Evolutionary conservation across 306 rosid genomes (phyloP), one percentile per base, ranked within the genome.

Genomic region (Lathyrus aphaca): DNA sequence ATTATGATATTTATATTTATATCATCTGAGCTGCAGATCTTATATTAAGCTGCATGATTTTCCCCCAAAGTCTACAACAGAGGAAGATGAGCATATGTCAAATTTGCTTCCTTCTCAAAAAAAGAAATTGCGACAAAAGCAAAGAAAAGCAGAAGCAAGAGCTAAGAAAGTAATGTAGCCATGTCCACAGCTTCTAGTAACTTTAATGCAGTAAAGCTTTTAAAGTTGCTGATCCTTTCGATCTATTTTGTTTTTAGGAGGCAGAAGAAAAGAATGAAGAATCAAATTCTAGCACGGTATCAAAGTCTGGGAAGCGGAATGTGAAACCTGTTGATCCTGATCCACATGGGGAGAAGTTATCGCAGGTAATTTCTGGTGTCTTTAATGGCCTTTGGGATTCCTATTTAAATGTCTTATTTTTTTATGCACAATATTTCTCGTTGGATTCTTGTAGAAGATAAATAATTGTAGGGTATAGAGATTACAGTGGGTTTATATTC

Each of bases 111-210:
- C 99, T 78, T 87, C 99, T 75, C 99, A 94, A 78, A 91, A 91
- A 74, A 94, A 94, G 97, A 94, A 90, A 81, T 10, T 91, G 95
- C 89, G 95, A 85, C 99, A 94, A 83, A 94, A 81, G 49, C 96
- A 82, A 83, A 87, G 99, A 64, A 94, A 94, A 82, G 97, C 99
- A 25, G 97, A 91, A 86, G 96, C 96, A 64, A 83, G 89, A 44
- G 97, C 97, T 67, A 91, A 94, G 87, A 91, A 91, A 85, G 97
- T 91, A 94, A 4, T 38, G 54, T 70, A 46, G 18, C 71, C 63
- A 11, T 73, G 58, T 49, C 39, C 73, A 39, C 58, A 64, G 80
- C 72, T 71, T 78, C 23, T 63, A 18, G 16, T 56, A 71, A 45
- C 68, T 56, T 72, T 69, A 45, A 30, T 56, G n/a, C 73, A 14